Evolutionary conservation across 179 eudicot genomes (phyloP), one percentile per base, ranked within the genome.

Genomic region (Drosera spatulata): DNA sequence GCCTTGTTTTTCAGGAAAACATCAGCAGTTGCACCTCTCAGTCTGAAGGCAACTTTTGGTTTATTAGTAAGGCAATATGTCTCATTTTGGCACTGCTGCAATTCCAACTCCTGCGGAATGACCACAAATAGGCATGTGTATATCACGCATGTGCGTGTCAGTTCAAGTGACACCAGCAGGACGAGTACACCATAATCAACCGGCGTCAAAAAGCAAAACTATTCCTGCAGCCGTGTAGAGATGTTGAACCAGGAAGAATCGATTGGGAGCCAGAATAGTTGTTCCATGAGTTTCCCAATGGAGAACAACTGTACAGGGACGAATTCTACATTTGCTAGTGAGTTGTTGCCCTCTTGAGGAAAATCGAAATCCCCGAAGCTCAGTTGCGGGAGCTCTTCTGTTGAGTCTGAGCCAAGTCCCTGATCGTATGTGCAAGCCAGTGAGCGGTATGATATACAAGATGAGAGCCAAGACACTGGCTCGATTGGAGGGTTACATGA

Each of bases 191-290:
- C 33, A 22, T 1, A 22, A 22, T 22, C 33, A 22, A 22, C 33
- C 33, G 33, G 33, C 33, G 33, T 22, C 33, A 0, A 47, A 15
- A 60, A 4, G 5, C 33, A 49, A 12, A 3, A 10, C 5, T n/a
- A 3, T 69, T 75, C 88, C 76, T 69, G 64, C 12, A 83, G 77
- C 47, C 70, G 68, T 43, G 66, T 66, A 59, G 86, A 77, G 12
- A 84, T 56, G 50, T 40, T 54, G 60, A 71, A 81, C 86, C 89
- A 84, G 43, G 51, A 42, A 55, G 71, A 65, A 41, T 77, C 79
- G 6, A 75, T 65, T n/a, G 76, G 82, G 68, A 81, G 68, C 89
- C 89, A 81, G 12, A 81, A 76, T 2, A 69, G 66, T 64, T 77
- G 71, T 72, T 72, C 64, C 79, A 70, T 74, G 12, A 73, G 55